These are phyloP conservation scores for Tagetes patula DNA, from an alignment of 129 eudicot species.

Conservation along the genomic window DNA sequence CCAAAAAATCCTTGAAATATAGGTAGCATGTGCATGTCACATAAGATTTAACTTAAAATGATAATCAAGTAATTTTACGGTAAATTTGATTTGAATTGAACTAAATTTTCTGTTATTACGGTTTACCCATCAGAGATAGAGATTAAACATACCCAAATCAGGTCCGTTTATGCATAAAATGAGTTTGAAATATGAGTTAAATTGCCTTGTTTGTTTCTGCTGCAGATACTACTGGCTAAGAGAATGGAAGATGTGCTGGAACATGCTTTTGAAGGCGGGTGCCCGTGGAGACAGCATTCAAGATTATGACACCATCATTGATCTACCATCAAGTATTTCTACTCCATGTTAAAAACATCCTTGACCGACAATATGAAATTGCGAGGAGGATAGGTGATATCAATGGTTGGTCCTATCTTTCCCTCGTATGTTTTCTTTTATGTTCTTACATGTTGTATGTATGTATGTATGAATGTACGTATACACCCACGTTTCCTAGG, in stretches of 20 bases:
- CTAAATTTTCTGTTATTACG: neutral
- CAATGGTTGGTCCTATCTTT: constrained; percentile 3
- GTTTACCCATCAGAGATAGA: neutral
- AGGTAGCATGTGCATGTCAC: neutral
- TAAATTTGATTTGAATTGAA: too few relatives aligned
- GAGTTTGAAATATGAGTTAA: neutral
- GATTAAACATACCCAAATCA: neutral
- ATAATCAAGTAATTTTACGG: too few relatives aligned
- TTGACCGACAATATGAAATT: neutral
- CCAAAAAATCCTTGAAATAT: neutral
- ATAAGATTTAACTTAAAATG: neutral
- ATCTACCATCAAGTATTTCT: neutral
- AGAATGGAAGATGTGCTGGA: constrained; percentile 96
- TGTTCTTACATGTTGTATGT: constrained; percentile 1
- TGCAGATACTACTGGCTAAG: constrained; percentile 78
- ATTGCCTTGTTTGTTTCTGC: neutral
- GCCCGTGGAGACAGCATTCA: constrained; percentile 83
- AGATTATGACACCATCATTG: constrained; percentile 53
- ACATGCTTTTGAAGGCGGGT: constrained; percentile 97
- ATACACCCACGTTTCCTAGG: neutral
- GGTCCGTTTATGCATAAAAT: neutral
- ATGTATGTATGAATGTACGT: constrained; percentile 4
- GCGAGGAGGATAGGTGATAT: constrained; percentile 12
- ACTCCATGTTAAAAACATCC: constrained; percentile 2
- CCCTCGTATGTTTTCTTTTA: constrained; percentile 10